These are phyloP conservation scores for Triticum timopheevii DNA, from an alignment of 176 grass and related monocot species.

Conservation along the genomic window DNA sequence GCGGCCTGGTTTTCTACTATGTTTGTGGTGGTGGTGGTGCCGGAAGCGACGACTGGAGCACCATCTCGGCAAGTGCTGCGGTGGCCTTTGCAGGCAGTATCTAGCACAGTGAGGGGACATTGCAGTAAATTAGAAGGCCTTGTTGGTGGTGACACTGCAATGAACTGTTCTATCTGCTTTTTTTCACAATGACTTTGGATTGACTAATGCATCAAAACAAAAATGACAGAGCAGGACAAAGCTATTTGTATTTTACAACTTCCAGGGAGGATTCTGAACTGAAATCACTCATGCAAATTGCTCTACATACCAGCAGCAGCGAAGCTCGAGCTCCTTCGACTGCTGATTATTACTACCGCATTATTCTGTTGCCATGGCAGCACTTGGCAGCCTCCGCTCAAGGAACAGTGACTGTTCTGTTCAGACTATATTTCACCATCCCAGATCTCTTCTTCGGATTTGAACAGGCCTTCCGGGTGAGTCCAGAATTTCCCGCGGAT, in stretches of 20 bases:
- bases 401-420: background rate
- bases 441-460: background rate
- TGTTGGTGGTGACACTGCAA: background rate
- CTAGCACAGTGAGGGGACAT: background rate
- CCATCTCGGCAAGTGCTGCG: background rate
- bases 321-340: background rate
- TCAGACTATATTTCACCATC: background rate
- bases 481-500: background rate
- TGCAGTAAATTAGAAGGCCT: background rate
- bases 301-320: background rate
- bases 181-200: too few relatives aligned
- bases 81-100: background rate
- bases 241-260: too few relatives aligned
- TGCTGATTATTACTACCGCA: background rate
- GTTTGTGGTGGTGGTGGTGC: background rate
- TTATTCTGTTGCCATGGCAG: background rate
- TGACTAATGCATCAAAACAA: too few relatives aligned
- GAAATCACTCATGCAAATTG: background rate
- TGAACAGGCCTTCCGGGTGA: background rate
- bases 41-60: background rate
- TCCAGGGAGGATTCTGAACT: background rate
- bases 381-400: too few relatives aligned
- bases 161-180: too few relatives aligned
- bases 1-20: constrained; percentile 41
- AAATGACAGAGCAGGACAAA: too few relatives aligned